A percentile compares a stretch with the other conserved stretches of the same genome.
These are phyloP conservation scores for Stromatinia cepivora DNA, from an alignment of 2,329 filamentous ascomycete species.

Conservation along the genomic window DNA sequence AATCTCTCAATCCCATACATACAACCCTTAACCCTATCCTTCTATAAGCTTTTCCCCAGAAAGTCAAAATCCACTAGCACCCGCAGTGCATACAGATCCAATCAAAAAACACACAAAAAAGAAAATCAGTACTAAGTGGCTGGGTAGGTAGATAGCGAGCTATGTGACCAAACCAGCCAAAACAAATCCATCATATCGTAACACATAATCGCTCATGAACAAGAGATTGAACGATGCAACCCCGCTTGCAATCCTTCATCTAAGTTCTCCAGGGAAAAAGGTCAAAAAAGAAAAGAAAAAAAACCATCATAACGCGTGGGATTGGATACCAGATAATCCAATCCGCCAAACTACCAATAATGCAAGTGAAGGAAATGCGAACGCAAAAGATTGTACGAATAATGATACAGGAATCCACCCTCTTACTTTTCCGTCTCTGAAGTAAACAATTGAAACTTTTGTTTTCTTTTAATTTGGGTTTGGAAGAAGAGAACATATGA, in stretches of 20 bases:
- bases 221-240: slow-evolving; percentile 4
- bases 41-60: slow-evolving; percentile 15
- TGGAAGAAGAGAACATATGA: slow-evolving; percentile 3
- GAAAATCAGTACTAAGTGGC: not conserved
- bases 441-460: slow-evolving; percentile 5
- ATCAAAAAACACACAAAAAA: not conserved
- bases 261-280: not conserved
- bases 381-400: slow-evolving; percentile 9
- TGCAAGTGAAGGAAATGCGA: slow-evolving; percentile 1
- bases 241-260: not conserved
- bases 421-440: not conserved
- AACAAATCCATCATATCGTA: slow-evolving; percentile 19
- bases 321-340: slow-evolving; percentile 11
- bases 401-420: slow-evolving; percentile 16
- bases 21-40: not conserved
- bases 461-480: slow-evolving; percentile 10
- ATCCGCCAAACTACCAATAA: slow-evolving; percentile 19
- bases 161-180: slow-evolving; percentile 10
- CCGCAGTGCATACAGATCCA: slow-evolving; percentile 1
- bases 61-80: slow-evolving; percentile 2
- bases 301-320: slow-evolving; percentile 7
- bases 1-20: slow-evolving; percentile 2
- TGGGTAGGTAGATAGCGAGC: slow-evolving; percentile 12
- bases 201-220: slow-evolving; percentile 11
- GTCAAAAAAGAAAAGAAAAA: not conserved